Conservation (phyloP, 2,329 filamentous ascomycete genomes). For the Fulvia fulva region DNA sequence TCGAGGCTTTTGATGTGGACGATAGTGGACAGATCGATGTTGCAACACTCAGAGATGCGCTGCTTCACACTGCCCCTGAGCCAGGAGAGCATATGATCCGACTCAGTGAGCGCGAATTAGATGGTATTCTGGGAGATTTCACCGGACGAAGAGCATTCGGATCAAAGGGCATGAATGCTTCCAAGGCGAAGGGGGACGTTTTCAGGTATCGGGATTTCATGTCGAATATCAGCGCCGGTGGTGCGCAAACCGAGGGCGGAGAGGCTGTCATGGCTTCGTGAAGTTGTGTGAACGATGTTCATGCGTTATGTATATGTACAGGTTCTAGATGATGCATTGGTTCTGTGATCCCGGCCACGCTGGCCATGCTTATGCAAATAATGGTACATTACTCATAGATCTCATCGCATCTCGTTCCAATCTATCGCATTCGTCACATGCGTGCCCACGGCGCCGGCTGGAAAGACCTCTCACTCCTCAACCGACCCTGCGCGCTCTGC, state of each 20-base stretch:
- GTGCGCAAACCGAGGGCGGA: constrained; percentile 11
- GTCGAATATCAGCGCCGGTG: constrained; percentile 42
- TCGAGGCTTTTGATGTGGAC: constrained; percentile 92
- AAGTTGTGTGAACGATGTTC: neutral
- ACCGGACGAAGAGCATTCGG: constrained; percentile 79
- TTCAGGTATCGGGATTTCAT: constrained; percentile 95
- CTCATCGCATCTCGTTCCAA: neutral
- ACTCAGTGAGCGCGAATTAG: constrained; percentile 70
- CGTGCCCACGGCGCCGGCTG: constrained; percentile 20
- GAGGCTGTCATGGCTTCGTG: constrained; percentile 14
- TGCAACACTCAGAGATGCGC: constrained; percentile 72
- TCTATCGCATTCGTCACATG: neutral
- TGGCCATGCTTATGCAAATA: neutral
- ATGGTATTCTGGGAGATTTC: constrained; percentile 83
- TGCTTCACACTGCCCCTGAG: constrained; percentile 78
- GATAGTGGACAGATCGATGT: constrained; percentile 91
- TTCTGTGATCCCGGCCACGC: neutral
- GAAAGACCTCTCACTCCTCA: constrained; percentile 4
- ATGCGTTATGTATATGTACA: neutral
- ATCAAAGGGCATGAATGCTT: constrained; percentile 47
- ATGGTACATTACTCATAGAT: neutral
- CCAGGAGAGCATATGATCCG: constrained; percentile 54
- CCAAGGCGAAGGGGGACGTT: constrained; percentile 67
- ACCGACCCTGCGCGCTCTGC: neutral
- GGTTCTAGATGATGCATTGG: neutral